Percentiles rank a stretch among this genome's conserved stretches.
Evolutionary conservation across 1,284 basidiomycete genomes (phyloP).

Genomic region (Boletus mariae): DNA sequence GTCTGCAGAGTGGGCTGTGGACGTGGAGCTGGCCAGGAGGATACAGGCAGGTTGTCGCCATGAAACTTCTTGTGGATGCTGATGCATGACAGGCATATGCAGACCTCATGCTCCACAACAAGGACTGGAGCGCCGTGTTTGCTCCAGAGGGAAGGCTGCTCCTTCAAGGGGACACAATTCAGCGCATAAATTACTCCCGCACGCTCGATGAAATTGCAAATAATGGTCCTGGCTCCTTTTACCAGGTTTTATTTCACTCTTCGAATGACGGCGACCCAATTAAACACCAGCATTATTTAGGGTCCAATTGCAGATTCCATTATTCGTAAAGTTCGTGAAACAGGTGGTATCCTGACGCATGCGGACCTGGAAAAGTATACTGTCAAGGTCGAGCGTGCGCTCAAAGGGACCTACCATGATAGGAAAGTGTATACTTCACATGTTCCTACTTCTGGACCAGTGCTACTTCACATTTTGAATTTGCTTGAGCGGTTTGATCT

Average conservation of each 20-base stretch:
- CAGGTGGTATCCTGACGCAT: slow-evolving; percentile 78
- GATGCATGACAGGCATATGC: slow-evolving; percentile 42
- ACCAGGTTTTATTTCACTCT: slow-evolving; percentile 47
- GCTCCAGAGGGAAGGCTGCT: slow-evolving; percentile 73
- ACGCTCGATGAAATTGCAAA: slow-evolving; percentile 66
- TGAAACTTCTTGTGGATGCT: slow-evolving; percentile 9
- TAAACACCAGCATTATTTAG: slow-evolving; percentile 29
- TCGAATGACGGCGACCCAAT: slow-evolving; percentile 12
- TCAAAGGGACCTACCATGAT: slow-evolving; percentile 73
- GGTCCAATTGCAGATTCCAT: slow-evolving; percentile 76
- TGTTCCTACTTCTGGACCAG: slow-evolving; percentile 81
- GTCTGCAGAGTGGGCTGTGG: slow-evolving; percentile 76
- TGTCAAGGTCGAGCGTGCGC: slow-evolving; percentile 68
- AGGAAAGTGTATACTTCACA: slow-evolving; percentile 81
- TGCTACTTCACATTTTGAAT: slow-evolving; percentile 78
- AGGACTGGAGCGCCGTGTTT: slow-evolving; percentile 79
- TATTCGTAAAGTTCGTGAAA: slow-evolving; percentile 59
- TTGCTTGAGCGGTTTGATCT: slow-evolving; percentile 68
- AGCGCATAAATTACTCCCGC: slow-evolving; percentile 62
- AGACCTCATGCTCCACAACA: slow-evolving; percentile 67
- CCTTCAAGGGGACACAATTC: slow-evolving; percentile 71
- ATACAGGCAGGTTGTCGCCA: slow-evolving; percentile 53
- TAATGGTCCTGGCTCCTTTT: slow-evolving; percentile 72
- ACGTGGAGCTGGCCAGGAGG: slow-evolving; percentile 67
- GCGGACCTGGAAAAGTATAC: slow-evolving; percentile 70